These are phyloP conservation scores for Aspergillus neotritici DNA, from an alignment of 2,329 filamentous ascomycete species.

Conservation along the genomic window DNA sequence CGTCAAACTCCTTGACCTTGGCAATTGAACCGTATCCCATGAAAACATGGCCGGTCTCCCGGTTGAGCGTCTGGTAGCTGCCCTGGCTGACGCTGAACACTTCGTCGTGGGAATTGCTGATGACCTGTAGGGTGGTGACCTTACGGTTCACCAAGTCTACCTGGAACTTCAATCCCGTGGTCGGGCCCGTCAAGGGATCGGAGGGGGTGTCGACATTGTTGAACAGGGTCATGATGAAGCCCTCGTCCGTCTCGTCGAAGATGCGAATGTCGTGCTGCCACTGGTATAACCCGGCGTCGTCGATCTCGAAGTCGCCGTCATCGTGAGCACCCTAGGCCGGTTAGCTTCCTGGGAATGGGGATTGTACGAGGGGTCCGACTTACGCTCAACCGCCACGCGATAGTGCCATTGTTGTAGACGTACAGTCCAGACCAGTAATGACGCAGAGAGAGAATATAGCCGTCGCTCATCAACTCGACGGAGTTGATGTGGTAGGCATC, in stretches of 20 bases:
- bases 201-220: conserved; percentile 29
- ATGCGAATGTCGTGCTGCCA: conserved; percentile 36
- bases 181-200: conserved; percentile 11
- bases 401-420: conserved; percentile 24
- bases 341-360: not conserved
- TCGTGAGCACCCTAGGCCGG: conserved; percentile 17
- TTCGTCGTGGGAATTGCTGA: conserved; percentile 19
- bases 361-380: not conserved
- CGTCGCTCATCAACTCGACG: conserved; percentile 26
- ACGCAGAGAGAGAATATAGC: conserved; percentile 33
- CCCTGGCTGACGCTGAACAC: conserved; percentile 28
- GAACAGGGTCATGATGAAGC: conserved; percentile 28
- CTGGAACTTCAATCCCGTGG: conserved; percentile 19
- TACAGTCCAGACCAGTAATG: conserved; percentile 32
- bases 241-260: conserved; percentile 29
- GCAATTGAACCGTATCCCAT: conserved; percentile 34
- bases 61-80: conserved; percentile 22
- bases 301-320: conserved; percentile 23
- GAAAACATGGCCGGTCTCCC: conserved; percentile 20
- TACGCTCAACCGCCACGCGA: conserved; percentile 26
- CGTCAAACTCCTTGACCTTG: conserved; percentile 33
- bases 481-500: conserved; percentile 36
- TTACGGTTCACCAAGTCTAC: conserved; percentile 21
- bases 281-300: conserved; percentile 17
- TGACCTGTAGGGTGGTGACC: conserved; percentile 16